A percentile compares a stretch with the other conserved stretches of the same genome.
phyloP scores from a whole-genome alignment of 2,329 filamentous ascomycete species.

The Calonectria montana region DNA sequence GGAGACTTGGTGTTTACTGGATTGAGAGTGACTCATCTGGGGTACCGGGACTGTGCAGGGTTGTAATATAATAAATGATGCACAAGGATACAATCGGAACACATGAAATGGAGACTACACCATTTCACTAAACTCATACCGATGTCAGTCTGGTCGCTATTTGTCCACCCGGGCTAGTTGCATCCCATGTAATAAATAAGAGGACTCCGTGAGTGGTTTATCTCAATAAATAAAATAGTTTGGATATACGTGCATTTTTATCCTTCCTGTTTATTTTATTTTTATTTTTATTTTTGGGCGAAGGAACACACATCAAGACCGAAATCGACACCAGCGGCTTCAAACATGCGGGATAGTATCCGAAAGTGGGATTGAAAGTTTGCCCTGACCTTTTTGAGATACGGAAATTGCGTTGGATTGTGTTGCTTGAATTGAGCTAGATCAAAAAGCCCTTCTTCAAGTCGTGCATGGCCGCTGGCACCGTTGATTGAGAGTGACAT shows the following conservation, averaged over 20 bases:
- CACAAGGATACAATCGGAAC: neutral
- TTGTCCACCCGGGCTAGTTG: no score
- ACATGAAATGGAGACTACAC: neutral
- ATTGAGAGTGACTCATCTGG: neutral
- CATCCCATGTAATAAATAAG: neutral
- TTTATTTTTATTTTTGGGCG: neutral
- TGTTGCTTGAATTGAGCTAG: neutral
- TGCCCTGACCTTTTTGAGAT: neutral
- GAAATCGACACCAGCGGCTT: neutral
- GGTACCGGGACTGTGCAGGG: neutral
- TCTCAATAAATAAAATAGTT: neutral
- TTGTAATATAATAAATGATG: no score
- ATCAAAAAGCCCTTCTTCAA: constrained; percentile 9
- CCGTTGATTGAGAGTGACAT: constrained; percentile 3
- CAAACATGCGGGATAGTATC: neutral
- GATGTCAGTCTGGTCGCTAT: no score
- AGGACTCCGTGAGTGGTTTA: no score
- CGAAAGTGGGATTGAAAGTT: neutral
- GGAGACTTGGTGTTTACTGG: neutral
- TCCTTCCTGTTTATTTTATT: no score
- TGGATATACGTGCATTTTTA: no score
- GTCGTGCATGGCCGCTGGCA: neutral
- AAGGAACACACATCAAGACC: neutral
- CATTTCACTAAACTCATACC: neutral
- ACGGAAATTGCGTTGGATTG: neutral